These are phyloP conservation scores for Marasmius sp. DNA, from an alignment of 1,284 basidiomycete genomes.

Conservation along the genomic window DNA sequence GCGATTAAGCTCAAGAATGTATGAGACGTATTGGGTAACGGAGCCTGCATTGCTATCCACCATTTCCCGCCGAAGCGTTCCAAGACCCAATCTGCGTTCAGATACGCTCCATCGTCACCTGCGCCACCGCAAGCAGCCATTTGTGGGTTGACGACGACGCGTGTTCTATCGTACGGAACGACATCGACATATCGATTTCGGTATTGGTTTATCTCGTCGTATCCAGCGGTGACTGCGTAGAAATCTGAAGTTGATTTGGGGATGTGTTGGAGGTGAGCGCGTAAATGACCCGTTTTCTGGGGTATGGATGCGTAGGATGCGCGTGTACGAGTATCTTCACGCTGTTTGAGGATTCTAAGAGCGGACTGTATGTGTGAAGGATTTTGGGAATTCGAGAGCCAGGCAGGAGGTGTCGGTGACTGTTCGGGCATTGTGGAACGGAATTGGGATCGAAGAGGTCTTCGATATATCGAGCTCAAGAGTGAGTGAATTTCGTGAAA, in stretches of 20 bases:
- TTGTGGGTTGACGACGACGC: constrained; percentile 47
- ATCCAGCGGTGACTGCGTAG: constrained; percentile 58
- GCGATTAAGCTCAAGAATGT: constrained; percentile 71
- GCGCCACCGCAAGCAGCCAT: constrained; percentile 2
- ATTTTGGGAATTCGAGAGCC: constrained; percentile 6
- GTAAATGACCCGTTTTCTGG: not conserved
- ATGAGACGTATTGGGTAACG: constrained; percentile 66
- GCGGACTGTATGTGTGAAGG: constrained; percentile 5
- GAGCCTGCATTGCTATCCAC: constrained; percentile 86
- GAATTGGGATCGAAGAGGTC: not conserved
- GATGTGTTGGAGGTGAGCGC: not conserved
- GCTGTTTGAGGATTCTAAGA: constrained; percentile 6
- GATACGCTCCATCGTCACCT: constrained; percentile 47
- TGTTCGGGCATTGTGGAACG: not conserved
- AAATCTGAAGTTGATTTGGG: constrained; percentile 27
- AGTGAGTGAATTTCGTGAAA: too few relatives aligned
- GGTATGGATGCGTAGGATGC: not conserved
- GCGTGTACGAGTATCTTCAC: constrained; percentile 7
- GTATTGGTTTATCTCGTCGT: constrained; percentile 39
- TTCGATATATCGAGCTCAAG: too few relatives aligned
- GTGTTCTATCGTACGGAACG: constrained; percentile 77
- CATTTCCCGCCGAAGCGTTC: constrained; percentile 70
- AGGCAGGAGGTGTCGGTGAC: not conserved
- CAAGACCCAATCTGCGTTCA: constrained; percentile 84
- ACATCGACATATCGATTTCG: constrained; percentile 76